Conservation (phyloP, 805 yeast species). For the Candida dajiaensis region DNA sequence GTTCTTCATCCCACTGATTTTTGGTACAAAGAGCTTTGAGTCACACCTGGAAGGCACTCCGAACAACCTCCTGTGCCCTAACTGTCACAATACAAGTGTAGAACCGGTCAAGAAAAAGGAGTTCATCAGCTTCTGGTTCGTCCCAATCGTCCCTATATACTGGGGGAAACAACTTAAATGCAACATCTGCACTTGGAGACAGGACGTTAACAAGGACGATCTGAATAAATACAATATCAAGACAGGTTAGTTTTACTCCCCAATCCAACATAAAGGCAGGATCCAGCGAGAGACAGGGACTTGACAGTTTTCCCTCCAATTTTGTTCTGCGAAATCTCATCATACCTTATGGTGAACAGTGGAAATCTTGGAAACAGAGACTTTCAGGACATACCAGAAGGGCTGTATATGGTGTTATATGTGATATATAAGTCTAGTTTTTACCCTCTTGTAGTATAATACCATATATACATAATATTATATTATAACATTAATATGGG, state of each 20-base stretch:
- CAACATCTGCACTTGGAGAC: conserved; percentile 44
- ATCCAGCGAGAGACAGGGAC: not conserved
- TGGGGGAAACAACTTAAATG: conserved; percentile 46
- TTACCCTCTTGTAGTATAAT: too few species aligned
- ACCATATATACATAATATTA: too few species aligned
- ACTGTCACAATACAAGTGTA: conserved; percentile 52
- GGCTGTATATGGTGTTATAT: too few species aligned
- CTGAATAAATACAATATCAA: conserved; percentile 20
- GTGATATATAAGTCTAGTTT: too few species aligned
- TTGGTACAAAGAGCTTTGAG: conserved; percentile 27
- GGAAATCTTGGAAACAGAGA: too few species aligned
- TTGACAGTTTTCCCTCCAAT: not conserved
- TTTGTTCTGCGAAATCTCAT: not conserved
- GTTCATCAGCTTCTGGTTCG: conserved; percentile 44
- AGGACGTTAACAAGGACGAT: conserved; percentile 27
- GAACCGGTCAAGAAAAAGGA: conserved; percentile 45
- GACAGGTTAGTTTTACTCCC: not conserved
- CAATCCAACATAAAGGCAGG: too few species aligned
- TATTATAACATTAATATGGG: too few species aligned
- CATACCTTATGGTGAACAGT: not conserved
- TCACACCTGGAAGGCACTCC: conserved; percentile 21
- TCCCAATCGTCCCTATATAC: conserved; percentile 47
- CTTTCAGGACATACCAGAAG: too few species aligned
- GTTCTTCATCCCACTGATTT: conserved; percentile 17
- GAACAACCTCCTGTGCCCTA: conserved; percentile 38